Base-by-base conservation (phyloP, 257 asterid genomes). In the Plantago elongata region DNA sequence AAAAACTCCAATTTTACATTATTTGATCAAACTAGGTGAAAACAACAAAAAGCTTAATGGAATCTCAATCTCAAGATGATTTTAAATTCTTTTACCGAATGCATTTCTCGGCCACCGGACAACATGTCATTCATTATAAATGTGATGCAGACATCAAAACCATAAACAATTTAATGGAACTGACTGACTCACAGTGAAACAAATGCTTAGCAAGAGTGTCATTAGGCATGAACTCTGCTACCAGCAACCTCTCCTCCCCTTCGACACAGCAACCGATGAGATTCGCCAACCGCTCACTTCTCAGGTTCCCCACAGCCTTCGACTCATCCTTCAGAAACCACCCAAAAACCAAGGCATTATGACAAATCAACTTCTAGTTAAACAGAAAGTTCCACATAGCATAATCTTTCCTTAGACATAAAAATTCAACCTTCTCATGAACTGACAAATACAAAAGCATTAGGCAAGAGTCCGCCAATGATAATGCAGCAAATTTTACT, bases 171-270 rank as follows among this genome's bases (percentile, higher is more conserved):
- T 42, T 37, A 11, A 34, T 58, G 15, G n/a, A 11, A 42, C 40
- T 15, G 49, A 68, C 27, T 34, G 57, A 72, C 83, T 77, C 68
- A 83, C 86, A 83, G 50, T 80, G 89, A 48, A 83, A 80, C 64
- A 83, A 75, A 70, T 83, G 89, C 58, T 74, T 83, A 16, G 89
- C 86, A 3, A 83, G 75, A 52, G 89, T 83, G 43, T 80, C 84
- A 65, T 80, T 73, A 2, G 86, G 89, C 89, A 77, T 80, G 60
- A 79, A 83, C 77, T 83, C 89, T 38, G 89, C 86, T 57, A 83
- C 84, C 54, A 83, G 76, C 57, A 83, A 69, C 59, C 89, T 83
- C 77, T 83, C 89, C 11, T 83, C 84, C 27, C 80, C 84, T 45
- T 83, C 86, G 13, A 51, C 42, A 69, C 86, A 80, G 52, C 84